phyloP scores from a whole-genome alignment of 768 basidiomycete genomes.

The Collybia mongolica region DNA sequence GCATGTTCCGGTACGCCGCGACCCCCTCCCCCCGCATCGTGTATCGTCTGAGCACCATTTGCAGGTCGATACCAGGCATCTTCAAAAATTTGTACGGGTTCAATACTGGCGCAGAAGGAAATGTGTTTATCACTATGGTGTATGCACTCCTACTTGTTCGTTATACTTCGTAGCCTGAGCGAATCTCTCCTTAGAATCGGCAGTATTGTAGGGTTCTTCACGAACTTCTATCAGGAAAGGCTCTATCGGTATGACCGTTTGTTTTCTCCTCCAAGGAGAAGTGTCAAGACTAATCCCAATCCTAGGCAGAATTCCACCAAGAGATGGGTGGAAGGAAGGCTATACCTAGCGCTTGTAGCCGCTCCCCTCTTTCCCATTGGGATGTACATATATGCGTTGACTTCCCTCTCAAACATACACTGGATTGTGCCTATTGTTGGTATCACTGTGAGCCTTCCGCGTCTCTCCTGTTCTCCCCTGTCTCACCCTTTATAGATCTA shows the following conservation, averaged over 20 bases:
- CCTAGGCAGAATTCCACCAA: slow-evolving; percentile 28
- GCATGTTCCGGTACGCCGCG: slow-evolving; percentile 53
- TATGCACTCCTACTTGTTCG: slow-evolving; percentile 14
- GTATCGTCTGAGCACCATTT: background rate
- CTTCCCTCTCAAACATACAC: slow-evolving; percentile 47
- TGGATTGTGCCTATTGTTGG: slow-evolving; percentile 70
- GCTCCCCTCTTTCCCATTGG: slow-evolving; percentile 51
- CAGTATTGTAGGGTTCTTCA: slow-evolving; percentile 44
- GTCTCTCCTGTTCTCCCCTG: background rate
- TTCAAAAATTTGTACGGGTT: slow-evolving; percentile 61
- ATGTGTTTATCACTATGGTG: slow-evolving; percentile 58
- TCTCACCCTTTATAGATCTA: slow-evolving; percentile 27
- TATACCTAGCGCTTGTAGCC: slow-evolving; percentile 55
- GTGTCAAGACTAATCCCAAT: background rate
- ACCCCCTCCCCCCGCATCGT: background rate
- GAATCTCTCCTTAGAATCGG: slow-evolving; percentile 37
- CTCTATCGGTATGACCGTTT: slow-evolving; percentile 41
- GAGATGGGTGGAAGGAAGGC: slow-evolving; percentile 56
- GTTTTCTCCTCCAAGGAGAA: background rate
- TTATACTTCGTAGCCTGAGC: no score
- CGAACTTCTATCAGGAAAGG: slow-evolving; percentile 45
- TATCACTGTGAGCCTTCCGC: slow-evolving; percentile 32
- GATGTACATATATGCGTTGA: slow-evolving; percentile 76
- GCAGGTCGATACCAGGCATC: slow-evolving; percentile 53
- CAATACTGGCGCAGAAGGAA: slow-evolving; percentile 55